Base-by-base conservation (phyloP, 2,329 filamentous ascomycete genomes). In the Cercospora sp. region DNA sequence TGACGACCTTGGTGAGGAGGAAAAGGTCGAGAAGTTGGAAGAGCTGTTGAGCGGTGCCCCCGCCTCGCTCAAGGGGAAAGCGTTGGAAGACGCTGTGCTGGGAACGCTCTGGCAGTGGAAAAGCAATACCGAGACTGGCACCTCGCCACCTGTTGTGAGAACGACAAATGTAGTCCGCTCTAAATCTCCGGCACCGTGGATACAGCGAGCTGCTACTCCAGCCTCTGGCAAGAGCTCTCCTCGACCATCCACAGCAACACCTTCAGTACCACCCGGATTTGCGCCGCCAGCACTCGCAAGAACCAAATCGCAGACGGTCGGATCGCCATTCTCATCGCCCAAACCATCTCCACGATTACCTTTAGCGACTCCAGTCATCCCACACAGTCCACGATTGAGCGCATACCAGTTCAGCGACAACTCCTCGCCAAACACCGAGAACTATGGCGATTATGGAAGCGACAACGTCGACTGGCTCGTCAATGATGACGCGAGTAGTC, bases 391-490 rank as follows among this genome's bases (percentile, higher is more conserved):
- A 45, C 96, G 87, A 77, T 82, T 98, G 71, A 97, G 96, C 81
- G 93, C 94, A 64, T 99, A 98, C 81, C 93, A 97, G 80, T 97
- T 97, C 81, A 94, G 89, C 76, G 93, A 97, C 75, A 64, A 64
- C 36, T 86, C 89, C 20, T 92, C 89, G 60, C 91, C 92, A 6
- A 89, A 91, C 18, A 89, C 90, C 55, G 94, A 98, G 76, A 91
- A 92, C 68, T 94, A 96, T 77, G 93, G 93, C 66, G 93, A 98
- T 75, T 91, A 93, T 76, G 94, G 94, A 73, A 92, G 90, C 70
- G 94, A 98, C 79, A 97, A 95, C 74, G 93, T 99, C 63, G 94
- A 98, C 80, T 98, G 94, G 95, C 86, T 98, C 57, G 92, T 97
- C 63, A 90, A 87, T 73, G 95, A 95, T 78, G 91, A 92, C 75